These are phyloP conservation scores for Tephrocybe sp. DNA, from an alignment of 768 basidiomycete species.

Conservation along the genomic window DNA sequence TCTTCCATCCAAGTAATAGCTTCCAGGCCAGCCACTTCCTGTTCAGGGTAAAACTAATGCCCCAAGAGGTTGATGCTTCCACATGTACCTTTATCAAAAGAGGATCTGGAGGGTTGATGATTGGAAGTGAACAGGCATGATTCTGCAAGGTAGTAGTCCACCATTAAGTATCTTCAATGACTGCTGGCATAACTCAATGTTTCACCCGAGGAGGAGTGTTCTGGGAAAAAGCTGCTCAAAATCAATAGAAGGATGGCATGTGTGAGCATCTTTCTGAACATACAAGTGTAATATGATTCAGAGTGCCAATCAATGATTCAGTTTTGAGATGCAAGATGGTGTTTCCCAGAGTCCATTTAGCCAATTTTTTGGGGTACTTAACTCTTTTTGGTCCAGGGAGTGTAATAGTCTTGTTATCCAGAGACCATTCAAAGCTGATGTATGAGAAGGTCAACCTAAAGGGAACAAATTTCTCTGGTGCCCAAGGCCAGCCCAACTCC, in stretches of 20 bases:
- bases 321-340: slow-evolving; percentile 18
- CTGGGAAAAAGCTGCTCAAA: slow-evolving; percentile 23
- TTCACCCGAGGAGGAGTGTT: slow-evolving; percentile 14
- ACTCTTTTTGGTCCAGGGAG: slow-evolving; percentile 29
- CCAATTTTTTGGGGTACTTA: slow-evolving; percentile 27
- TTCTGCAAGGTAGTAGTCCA: no score
- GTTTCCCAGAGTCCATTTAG: slow-evolving; percentile 12
- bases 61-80: no score
- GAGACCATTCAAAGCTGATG: slow-evolving; percentile 37
- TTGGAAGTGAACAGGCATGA: no score
- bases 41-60: no score
- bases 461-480: slow-evolving; percentile 24
- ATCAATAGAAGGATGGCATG: slow-evolving; percentile 27
- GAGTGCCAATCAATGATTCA: slow-evolving; percentile 30
- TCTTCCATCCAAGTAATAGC: no score
- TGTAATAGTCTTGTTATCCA: slow-evolving; percentile 24
- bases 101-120: no score
- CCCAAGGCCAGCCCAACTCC: slow-evolving; percentile 35
- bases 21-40: no score
- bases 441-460: slow-evolving; percentile 31
- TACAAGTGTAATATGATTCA: slow-evolving; percentile 35
- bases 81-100: no score
- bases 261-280: slow-evolving; percentile 27
- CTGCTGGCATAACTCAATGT: no score
- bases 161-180: no score